Base-by-base conservation (phyloP, 1,284 basidiomycete species). In the Fomitopsis betulina region DNA sequence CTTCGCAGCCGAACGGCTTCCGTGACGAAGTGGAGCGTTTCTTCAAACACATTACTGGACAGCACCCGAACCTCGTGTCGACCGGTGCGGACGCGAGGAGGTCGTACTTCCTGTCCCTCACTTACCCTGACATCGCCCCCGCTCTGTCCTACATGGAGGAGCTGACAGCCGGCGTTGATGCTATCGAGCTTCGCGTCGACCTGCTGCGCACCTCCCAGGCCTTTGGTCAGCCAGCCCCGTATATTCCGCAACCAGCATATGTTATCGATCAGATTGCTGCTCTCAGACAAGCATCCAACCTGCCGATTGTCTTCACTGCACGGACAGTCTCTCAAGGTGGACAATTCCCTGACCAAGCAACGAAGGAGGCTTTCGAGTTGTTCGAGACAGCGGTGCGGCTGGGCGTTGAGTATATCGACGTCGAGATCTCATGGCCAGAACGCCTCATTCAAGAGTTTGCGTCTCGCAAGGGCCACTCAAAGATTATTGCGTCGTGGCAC, bases 221-320 rank as follows among this genome's bases (percentile, higher is more conserved):
- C 60, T 67, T 72, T n/a, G 76, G 78, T 56, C 69, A 76, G 13
- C 65, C 75, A 35, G 78, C 75, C 0, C 79, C 83, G 0, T 80
- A 81, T 60, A 81, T 94, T 19, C 91, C 95, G 0, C 79, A 91
- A 0, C 68, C 78, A 30, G 73, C 80, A 0, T 97, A 94, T 69
- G 94, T 98, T 42, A 81, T 87, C 13, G 79, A 83, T 47, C 97
- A 99, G 70, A 76, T 99, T 43, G 84, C 93, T 0, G 82, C 86
- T 1, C 77, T 99, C 12, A 87, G 94, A 43, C 86, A 90, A 54
- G 81, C 80, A 13, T 92, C 93, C 0, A 78, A 80, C 1, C 80
- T 99, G 2, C 96, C 97, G 0, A 86, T 98, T 63, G 88, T 99
- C 57, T 98, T 89, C 76, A 97, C 96, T 0, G 91, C 97, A 27